These are phyloP conservation scores for Xerocomellus amylosporus DNA, from an alignment of 768 basidiomycete species.

Conservation along the genomic window DNA sequence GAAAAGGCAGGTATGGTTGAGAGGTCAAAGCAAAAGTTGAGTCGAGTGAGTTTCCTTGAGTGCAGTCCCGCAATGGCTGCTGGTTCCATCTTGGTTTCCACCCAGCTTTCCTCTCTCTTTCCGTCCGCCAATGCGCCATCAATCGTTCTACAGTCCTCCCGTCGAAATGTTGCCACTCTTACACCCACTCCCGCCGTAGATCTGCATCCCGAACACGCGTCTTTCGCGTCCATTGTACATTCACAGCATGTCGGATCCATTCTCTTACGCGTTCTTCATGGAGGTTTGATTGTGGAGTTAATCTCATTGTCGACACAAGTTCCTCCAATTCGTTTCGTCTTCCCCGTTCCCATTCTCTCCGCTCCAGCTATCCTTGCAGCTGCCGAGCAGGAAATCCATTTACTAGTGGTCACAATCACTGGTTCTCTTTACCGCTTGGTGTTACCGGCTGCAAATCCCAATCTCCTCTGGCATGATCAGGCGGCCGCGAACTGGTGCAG, in stretches of 20 bases:
- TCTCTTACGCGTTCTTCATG: conserved; percentile 71
- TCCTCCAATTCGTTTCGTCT: conserved; percentile 71
- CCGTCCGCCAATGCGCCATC: conserved; percentile 49
- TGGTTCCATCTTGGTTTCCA: conserved; percentile 44
- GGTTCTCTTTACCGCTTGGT: conserved; percentile 75
- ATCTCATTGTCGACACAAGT: conserved; percentile 65
- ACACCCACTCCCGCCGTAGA: conserved; percentile 37
- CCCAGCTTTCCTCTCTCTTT: conserved; percentile 65
- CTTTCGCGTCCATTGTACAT: conserved; percentile 56
- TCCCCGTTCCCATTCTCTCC: conserved; percentile 65
- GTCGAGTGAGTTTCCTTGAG: neutral
- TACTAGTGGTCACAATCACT: conserved; percentile 63
- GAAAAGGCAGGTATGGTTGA: conserved; percentile 26
- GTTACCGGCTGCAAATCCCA: conserved; percentile 53
- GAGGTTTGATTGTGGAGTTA: conserved; percentile 71
- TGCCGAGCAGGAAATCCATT: conserved; percentile 50
- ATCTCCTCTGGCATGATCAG: conserved; percentile 58
- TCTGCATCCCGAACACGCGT: conserved; percentile 70
- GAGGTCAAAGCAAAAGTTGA: neutral
- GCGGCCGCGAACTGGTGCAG: conserved; percentile 54
- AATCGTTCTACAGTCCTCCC: conserved; percentile 56
- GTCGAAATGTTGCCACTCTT: conserved; percentile 51
- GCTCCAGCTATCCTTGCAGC: conserved; percentile 61
- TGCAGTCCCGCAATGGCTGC: conserved; percentile 23
- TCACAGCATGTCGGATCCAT: conserved; percentile 60